Evolutionary conservation across 257 asterid genomes (phyloP), one percentile per base, ranked within the genome.

Genomic region (Datura wrightii): DNA sequence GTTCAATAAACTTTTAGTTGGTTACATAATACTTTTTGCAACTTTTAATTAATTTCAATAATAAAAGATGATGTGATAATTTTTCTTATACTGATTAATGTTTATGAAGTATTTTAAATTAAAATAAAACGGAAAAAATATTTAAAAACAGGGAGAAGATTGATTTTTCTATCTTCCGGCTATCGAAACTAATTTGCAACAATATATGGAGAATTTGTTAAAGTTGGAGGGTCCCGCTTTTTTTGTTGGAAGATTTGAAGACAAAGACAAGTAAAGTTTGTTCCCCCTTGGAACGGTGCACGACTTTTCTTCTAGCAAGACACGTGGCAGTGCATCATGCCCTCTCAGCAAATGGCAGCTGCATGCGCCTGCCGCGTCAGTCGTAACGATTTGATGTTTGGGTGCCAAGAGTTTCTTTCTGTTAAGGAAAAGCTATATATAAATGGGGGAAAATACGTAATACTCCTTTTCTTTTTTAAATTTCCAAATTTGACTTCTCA

Each of bases 201-300:
- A 76, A 50, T 74, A 48, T 10, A 39, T 1, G 59, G 60, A 42
- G 13, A 62, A 83, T 86, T 83, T 85, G 87, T 88, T 83, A 67
- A 59, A 31, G 69, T 19, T 1, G 3, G 39, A 8, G 86, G 94
- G 92, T 7, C 90, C 92, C 89, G 83, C 83, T 1, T 24, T 0
- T 79, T 81, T 91, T 87, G 93, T 89, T 85, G 90, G 91, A 90
- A 50, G 82, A 91, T 86, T 87, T 69, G 90, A 88, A 82, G 88
- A 85, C 96, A 89, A 88, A 82, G 88, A 85, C 96, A 91, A 85
- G 83, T 87, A 82, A 59, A 62, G 48, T 39, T 69, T 82, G 88
- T 84, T 88, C 63, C 90, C 84, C 90, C 84, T 65, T 31, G 41
- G 63, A 48, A 71, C 48, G 79, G 84, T 56, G 70, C 89, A 83